Conservation (phyloP, 768 basidiomycete genomes). For the Cystobasidiopsis lactophilus region DNA sequence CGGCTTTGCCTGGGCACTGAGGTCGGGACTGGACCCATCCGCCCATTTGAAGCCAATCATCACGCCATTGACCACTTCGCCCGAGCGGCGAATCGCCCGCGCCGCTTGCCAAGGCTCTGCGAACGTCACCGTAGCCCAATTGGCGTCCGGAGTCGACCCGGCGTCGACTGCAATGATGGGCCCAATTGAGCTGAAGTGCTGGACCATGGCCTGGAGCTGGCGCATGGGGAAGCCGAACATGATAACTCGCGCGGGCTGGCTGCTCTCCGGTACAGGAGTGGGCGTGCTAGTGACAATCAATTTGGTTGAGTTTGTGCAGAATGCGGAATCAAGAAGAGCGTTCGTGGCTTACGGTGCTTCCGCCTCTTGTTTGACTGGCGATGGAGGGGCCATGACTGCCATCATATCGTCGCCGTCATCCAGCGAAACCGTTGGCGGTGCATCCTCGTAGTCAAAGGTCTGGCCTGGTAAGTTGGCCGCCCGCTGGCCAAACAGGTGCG, state of each 20-base stretch:
- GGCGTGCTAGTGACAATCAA: neutral
- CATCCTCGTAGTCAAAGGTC: neutral
- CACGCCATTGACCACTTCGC: neutral
- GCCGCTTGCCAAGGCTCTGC: conserved; percentile 1
- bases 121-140: neutral
- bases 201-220: neutral
- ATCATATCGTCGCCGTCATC: neutral
- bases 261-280: neutral
- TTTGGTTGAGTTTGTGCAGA: too few species aligned
- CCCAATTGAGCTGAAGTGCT: neutral
- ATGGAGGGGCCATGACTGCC: neutral
- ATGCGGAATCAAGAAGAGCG: neutral
- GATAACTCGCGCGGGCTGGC: neutral
- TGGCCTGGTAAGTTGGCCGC: neutral
- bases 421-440: neutral
- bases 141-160: neutral
- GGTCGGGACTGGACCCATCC: neutral
- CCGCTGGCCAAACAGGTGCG: neutral
- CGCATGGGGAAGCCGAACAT: neutral
- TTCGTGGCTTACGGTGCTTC: neutral
- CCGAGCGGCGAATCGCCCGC: neutral
- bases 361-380: neutral
- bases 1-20: too few species aligned
- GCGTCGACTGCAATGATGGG: neutral
- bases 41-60: neutral